Evolutionary conservation across 2,329 filamentous ascomycete genomes (phyloP).

Genomic region (Alternaria viburni): DNA sequence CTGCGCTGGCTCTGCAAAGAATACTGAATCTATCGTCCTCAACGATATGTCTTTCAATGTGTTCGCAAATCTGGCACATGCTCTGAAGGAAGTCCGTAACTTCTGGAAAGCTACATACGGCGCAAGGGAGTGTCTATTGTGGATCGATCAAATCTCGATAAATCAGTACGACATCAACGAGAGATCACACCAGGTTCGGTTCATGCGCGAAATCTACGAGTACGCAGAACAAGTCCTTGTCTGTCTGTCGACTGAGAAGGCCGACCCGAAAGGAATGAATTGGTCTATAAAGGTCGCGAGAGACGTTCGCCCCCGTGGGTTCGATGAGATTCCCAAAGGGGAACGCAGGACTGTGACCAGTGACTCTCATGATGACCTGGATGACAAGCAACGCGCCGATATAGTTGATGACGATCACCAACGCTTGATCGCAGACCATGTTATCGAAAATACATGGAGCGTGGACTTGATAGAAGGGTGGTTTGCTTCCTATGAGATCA

Average conservation of each 20-base stretch:
- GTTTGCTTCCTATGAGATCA: background rate
- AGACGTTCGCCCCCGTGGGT: too few relatives aligned
- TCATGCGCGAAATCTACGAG: background rate
- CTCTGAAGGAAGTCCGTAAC: background rate
- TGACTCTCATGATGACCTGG: too few relatives aligned
- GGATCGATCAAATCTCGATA: background rate
- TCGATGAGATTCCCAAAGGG: too few relatives aligned
- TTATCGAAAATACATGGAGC: too few relatives aligned
- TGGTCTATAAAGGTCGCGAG: rapidly evolving
- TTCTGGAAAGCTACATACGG: background rate
- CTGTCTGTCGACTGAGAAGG: rapidly evolving
- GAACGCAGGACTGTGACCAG: too few relatives aligned
- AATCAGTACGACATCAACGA: background rate
- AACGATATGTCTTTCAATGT: background rate
- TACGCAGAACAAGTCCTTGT: background rate
- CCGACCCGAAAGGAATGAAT: rapidly evolving
- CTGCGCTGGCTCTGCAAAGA: background rate
- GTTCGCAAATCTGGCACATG: background rate
- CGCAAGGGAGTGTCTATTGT: background rate
- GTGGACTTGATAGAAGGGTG: background rate
- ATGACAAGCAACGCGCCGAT: too few relatives aligned
- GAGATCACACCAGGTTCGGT: background rate
- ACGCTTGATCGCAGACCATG: too few relatives aligned
- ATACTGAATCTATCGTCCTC: background rate
- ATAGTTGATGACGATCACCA: too few relatives aligned